Base-by-base conservation (phyloP, 148 eudicot species). In the Rhododendron griersonianum region DNA sequence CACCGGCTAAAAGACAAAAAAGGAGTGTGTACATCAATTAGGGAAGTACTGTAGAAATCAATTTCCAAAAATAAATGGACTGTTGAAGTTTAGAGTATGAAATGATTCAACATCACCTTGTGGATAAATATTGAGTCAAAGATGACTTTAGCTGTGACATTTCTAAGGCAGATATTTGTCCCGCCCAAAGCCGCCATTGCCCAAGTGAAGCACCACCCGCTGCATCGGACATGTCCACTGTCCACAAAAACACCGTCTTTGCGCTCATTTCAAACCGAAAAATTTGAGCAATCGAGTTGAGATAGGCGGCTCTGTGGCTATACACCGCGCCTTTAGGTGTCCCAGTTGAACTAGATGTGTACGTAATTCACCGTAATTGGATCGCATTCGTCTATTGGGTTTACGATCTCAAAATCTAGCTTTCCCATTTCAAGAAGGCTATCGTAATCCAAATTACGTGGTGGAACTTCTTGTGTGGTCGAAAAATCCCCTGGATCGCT, bases 121-220 rank as follows among this genome's bases (percentile, higher is more conserved):
- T 92, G 91, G 47, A 83, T 78, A n/a, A 39, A 75, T 45, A 93
- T 88, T 30, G 88, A 81, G 25, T 88, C 87, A 13, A 93, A 90
- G 57, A 94, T 91, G 41, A 45, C 88, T 53, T 89, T 50, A 14
- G 94, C 47, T 3, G 93, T 89, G 57, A 91, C 89, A 80, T 88
- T 87, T 87, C 94, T 86, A 11, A 90, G 87, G 86, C 93, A 94
- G 47, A 94, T 80, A 82, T 93, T 94, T 0, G 92, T 90, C 80
- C 95, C 98, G 37, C 95, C 98, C 14, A 91, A 86, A 51, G 94
- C 94, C 2, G 95, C 94, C 86, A 93, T 61, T 61, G 89, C 93
- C 98, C 95, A 93, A 23, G 92, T 86, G 44, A 90, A 84, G 88
- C 94, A 89, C 93, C 94, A 92, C 37, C 95, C 93, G 21, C 84